phyloP scores from a whole-genome alignment of 352 stramenopile genomes.

The Phytopythium aichiense region DNA sequence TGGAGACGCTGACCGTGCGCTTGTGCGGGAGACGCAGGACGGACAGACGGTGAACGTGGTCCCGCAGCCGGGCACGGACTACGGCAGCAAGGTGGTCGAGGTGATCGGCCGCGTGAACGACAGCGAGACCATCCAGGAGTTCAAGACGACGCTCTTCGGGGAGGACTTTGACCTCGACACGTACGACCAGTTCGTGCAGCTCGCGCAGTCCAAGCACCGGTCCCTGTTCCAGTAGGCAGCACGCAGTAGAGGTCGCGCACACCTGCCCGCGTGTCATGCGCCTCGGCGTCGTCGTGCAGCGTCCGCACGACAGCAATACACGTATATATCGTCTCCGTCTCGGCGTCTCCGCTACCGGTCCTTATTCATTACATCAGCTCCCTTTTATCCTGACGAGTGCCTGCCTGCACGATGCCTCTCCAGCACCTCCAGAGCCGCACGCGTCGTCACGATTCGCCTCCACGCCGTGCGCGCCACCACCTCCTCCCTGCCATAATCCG shows the following conservation, averaged over 20 bases:
- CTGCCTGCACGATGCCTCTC: too few relatives aligned
- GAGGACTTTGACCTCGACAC: conserved; percentile 79
- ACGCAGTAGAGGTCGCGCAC: neutral
- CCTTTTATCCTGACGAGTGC: too few relatives aligned
- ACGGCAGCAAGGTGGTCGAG: conserved; percentile 82
- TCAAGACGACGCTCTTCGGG: conserved; percentile 82
- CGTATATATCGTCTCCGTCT: neutral
- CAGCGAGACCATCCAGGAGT: conserved; percentile 72
- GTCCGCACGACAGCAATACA: neutral
- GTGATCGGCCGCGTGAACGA: conserved; percentile 78
- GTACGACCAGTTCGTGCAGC: conserved; percentile 80
- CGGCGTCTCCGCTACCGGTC: too few relatives aligned
- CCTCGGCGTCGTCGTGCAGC: neutral
- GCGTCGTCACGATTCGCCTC: too few relatives aligned
- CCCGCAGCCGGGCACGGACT: conserved; percentile 67
- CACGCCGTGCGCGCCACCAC: too few relatives aligned
- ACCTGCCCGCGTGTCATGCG: too few relatives aligned
- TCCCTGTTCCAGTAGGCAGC: conserved; percentile 55
- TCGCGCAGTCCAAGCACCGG: conserved; percentile 71
- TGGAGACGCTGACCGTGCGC: neutral
- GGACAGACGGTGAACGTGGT: conserved; percentile 77
- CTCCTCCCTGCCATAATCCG: neutral
- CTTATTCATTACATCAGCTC: too few relatives aligned
- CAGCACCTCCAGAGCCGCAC: too few relatives aligned
- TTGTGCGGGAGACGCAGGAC: conserved; percentile 35